These are phyloP conservation scores for Cystofilobasidium macerans DNA, from an alignment of 768 basidiomycete genomes.

Conservation along the genomic window DNA sequence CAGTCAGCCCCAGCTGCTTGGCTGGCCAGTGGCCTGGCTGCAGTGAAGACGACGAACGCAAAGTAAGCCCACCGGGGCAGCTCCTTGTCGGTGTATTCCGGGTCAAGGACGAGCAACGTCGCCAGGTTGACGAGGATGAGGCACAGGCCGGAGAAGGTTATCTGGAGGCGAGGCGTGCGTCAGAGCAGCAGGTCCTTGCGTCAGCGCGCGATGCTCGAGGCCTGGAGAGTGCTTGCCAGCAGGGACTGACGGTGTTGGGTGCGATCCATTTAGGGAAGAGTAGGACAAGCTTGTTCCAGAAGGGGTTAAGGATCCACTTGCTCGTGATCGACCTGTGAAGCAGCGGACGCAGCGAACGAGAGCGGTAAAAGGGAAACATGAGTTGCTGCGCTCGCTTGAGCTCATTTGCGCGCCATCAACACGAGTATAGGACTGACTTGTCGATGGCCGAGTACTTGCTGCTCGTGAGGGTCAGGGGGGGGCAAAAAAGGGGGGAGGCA, in stretches of 20 bases:
- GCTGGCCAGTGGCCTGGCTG: not conserved
- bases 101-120: conserved; percentile 75
- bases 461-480: no score
- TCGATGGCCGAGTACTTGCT: conserved; percentile 26
- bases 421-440: conserved; percentile 5
- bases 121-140: conserved; percentile 75
- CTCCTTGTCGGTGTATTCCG: conserved; percentile 39
- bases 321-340: conserved; percentile 58
- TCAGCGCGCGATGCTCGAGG: not conserved
- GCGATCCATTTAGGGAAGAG: conserved; percentile 75
- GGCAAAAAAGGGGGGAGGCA: no score
- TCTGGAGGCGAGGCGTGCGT: conserved; percentile 40
- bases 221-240: no score
- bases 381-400: no score
- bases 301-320: conserved; percentile 64
- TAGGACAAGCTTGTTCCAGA: conserved; percentile 84
- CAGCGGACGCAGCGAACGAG: not conserved
- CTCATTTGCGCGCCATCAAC: no score
- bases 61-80: conserved; percentile 78
- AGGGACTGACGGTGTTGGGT: conserved; percentile 68
- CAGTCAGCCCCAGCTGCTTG: not conserved
- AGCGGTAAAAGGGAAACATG: not conserved
- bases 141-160: conserved; percentile 71
- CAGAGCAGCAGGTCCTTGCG: not conserved
- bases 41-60: conserved; percentile 62